phyloP scores from a whole-genome alignment of 1,284 basidiomycete species.

The Stygiomarasmius scandens region DNA sequence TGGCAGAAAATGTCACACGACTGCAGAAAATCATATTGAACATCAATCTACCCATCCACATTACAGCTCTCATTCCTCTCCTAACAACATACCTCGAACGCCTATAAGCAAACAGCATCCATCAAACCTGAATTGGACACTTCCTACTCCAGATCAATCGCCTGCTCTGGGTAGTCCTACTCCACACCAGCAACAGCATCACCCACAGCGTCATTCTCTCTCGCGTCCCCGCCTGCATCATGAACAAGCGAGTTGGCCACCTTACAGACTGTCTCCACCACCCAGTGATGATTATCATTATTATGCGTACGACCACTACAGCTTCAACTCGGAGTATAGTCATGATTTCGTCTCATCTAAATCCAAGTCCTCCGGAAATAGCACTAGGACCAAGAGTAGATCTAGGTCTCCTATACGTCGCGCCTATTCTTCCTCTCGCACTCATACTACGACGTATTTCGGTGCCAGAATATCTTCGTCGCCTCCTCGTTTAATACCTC shows the following conservation, averaged over 20 bases:
- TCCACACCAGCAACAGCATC: background rate
- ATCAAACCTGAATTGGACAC: conserved; percentile 8
- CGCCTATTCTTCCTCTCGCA: too few species aligned
- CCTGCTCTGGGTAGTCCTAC: conserved; percentile 1
- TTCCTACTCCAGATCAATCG: conserved; percentile 17
- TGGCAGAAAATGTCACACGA: background rate
- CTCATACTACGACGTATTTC: too few species aligned
- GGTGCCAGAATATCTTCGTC: background rate
- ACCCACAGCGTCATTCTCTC: background rate
- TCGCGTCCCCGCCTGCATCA: background rate
- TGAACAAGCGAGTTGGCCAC: background rate
- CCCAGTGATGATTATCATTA: background rate
- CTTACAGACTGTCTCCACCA: background rate
- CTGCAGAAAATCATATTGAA: background rate
- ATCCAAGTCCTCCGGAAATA: too few species aligned
- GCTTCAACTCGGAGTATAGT: too few species aligned
- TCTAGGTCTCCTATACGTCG: too few species aligned
- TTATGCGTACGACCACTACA: too few species aligned
- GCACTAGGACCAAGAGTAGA: too few species aligned
- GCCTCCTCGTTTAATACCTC: background rate
- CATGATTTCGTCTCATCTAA: too few species aligned
- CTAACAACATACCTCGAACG: conserved; percentile 1
- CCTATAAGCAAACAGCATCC: conserved; percentile 1
- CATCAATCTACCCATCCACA: background rate
- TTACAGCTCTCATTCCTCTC: background rate